Evolutionary conservation across 495 filamentous ascomycete genomes (phyloP), one percentile per base, ranked within the genome.

Genomic region (Pyronema domesticum): DNA sequence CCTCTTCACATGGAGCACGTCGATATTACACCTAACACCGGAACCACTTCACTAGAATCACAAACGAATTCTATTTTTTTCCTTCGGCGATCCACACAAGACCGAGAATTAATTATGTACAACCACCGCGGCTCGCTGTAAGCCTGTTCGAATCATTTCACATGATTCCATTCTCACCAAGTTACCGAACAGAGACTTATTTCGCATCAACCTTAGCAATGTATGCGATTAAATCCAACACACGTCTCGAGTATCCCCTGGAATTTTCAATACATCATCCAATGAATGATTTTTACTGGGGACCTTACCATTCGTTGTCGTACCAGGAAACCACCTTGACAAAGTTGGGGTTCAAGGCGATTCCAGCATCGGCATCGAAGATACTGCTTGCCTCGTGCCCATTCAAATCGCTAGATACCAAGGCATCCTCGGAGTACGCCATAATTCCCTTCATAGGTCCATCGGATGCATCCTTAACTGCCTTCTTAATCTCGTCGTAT

Each of bases 311-410:
- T 74, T 86, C 82, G 71, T 85, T 86, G 80, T 95, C 89, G 75
- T 96, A 96, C 91, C 91, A 98, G 67, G 82, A 80, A 69, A 98
- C 80, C 46, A 98, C 79, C 82, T 98, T 98, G 78, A 95, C 80
- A 75, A 98, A 98, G 77, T 95, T 85, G 60, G 83, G 69, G 80
- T 98, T 98, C 54, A 98, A 80, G 58, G 87, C 79, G 71, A 98
- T 96, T 78, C 91, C 91, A 45, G 91, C 91, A 84, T 94, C 94
- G 69, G 89, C 89, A 73, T 98, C 91, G 72, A 98, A 95, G 79
- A 98, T 89, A 72, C 85, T 93, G 60, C 87, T 94, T 78, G 78
- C 68, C 67, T 73, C 74, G 72, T 95, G 81, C 70, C 91, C 91
- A 74, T 83, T 91, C 69, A 96, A 65, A 70, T 98, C 91, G 61